A percentile compares a stretch with the other conserved stretches of the same genome.
Conservation (phyloP, 805 yeast genomes). For the Naumovozyma baii region DNA sequence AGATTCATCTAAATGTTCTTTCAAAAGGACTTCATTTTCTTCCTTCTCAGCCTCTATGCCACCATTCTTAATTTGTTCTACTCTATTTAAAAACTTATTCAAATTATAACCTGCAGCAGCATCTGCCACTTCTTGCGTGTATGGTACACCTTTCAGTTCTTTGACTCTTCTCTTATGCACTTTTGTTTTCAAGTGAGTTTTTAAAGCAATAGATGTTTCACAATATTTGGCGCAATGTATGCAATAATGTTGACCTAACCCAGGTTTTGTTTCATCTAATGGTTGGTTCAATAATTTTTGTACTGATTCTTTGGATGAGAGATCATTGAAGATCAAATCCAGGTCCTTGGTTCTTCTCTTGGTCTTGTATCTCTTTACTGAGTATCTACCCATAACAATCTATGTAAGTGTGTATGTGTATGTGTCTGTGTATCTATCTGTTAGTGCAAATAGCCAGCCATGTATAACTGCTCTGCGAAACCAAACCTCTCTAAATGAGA, state of each 20-base stretch:
- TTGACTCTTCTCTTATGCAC: conserved; percentile 81
- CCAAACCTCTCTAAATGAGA: conserved; percentile 8
- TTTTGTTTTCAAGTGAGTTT: conserved; percentile 64
- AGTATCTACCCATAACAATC: conserved; percentile 84
- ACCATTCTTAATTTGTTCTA: conserved; percentile 45
- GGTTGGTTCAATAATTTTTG: conserved; percentile 66
- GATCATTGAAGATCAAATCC: conserved; percentile 72
- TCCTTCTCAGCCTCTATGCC: conserved; percentile 40
- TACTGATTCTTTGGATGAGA: conserved; percentile 56
- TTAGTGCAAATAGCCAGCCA: no score
- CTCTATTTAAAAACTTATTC: conserved; percentile 52
- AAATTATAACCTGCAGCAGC: conserved; percentile 82
- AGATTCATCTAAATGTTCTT: conserved; percentile 20
- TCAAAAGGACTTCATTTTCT: conserved; percentile 34
- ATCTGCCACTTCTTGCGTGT: conserved; percentile 78
- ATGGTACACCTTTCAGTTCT: conserved; percentile 67
- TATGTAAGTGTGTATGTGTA: conserved; percentile 1
- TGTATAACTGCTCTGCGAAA: no score
- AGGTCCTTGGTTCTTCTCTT: conserved; percentile 78
- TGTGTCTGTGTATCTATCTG: no score
- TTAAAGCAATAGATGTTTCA: conserved; percentile 65
- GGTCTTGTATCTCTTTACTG: conserved; percentile 79
- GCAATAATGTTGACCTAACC: conserved; percentile 90
- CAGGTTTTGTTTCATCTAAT: conserved; percentile 82
- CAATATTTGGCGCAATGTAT: conserved; percentile 89